These are phyloP conservation scores for Neurospora terricola DNA, from an alignment of 495 filamentous ascomycete genomes.

Conservation along the genomic window DNA sequence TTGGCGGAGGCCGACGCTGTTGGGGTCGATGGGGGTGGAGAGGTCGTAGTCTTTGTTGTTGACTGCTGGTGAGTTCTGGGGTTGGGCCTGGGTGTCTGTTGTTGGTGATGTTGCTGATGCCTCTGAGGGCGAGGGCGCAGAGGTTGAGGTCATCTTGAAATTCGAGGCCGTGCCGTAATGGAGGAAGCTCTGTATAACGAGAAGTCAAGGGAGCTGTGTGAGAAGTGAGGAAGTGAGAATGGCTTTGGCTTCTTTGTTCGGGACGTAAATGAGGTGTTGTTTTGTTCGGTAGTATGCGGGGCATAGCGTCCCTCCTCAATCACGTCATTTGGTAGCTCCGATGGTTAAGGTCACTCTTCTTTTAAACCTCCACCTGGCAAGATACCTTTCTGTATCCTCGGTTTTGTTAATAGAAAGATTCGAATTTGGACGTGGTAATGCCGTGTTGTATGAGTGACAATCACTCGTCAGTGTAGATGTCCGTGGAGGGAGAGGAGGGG, in stretches of 20 bases:
- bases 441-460: background rate
- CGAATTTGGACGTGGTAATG: background rate
- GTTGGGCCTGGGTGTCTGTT: background rate
- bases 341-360: background rate
- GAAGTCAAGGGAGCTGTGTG: background rate
- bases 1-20: constrained; percentile 41
- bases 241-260: background rate
- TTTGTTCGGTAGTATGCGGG: background rate
- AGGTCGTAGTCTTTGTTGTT: constrained; percentile 43
- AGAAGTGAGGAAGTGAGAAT: background rate
- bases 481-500: background rate
- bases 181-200: no score
- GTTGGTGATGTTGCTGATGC: background rate
- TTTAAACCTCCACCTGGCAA: background rate
- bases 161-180: no score
- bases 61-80: background rate
- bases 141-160: background rate
- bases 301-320: background rate
- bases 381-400: background rate
- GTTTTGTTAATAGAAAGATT: background rate
- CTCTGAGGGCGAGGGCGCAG: background rate
- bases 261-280: background rate
- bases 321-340: background rate
- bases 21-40: constrained; percentile 34
- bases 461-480: background rate